phyloP scores from a whole-genome alignment of 441 rosid genomes.

The Brassica balearica region DNA sequence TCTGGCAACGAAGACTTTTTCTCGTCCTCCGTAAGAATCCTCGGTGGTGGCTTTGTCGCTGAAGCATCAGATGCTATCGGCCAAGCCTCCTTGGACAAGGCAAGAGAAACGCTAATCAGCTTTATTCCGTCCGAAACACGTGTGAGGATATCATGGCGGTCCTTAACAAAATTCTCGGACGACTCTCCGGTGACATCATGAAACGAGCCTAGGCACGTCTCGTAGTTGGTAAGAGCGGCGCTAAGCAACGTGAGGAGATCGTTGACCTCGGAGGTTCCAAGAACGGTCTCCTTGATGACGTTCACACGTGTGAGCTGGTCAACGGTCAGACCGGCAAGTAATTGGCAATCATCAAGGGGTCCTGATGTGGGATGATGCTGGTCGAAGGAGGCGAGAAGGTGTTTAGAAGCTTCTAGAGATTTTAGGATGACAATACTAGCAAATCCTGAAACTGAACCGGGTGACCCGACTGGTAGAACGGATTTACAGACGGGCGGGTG shows the following conservation, averaged over 20 bases:
- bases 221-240: slow-evolving; percentile 55
- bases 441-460: slow-evolving; percentile 44
- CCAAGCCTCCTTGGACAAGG: slow-evolving; percentile 49
- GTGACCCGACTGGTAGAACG: slow-evolving; percentile 39
- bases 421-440: slow-evolving; percentile 42
- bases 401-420: slow-evolving; percentile 42
- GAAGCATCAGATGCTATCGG: not conserved
- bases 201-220: slow-evolving; percentile 52
- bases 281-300: slow-evolving; percentile 23
- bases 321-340: slow-evolving; percentile 46
- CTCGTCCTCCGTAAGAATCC: slow-evolving; percentile 40
- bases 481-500: slow-evolving; percentile 49
- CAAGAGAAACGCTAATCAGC: slow-evolving; percentile 57
- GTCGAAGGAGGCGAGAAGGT: slow-evolving; percentile 34
- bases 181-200: slow-evolving; percentile 26
- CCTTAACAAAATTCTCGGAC: slow-evolving; percentile 6
- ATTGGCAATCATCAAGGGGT: slow-evolving; percentile 60
- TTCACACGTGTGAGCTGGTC: slow-evolving; percentile 49
- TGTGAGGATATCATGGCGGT: slow-evolving; percentile 16
- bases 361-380: slow-evolving; percentile 32
- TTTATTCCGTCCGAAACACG: slow-evolving; percentile 47
- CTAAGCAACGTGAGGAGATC: slow-evolving; percentile 58
- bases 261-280: slow-evolving; percentile 38
- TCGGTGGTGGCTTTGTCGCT: slow-evolving; percentile 18
- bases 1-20: slow-evolving; percentile 22